Conservation (phyloP, 139 green algal genomes). For the Volvox reticuliferus region DNA sequence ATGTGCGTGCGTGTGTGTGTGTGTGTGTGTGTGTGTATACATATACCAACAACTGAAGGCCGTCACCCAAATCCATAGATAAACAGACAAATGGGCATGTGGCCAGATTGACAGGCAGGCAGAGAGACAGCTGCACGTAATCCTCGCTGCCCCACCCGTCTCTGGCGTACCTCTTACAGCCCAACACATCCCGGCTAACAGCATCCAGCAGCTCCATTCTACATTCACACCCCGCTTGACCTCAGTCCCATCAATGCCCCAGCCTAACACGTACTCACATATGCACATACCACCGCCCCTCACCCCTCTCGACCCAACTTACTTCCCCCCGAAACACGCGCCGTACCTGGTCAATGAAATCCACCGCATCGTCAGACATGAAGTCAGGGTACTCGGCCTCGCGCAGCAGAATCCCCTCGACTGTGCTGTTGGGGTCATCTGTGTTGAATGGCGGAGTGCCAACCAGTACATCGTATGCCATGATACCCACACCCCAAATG, state of each 20-base stretch:
- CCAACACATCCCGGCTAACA: too few relatives aligned
- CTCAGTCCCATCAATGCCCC: not conserved
- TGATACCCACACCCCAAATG: conserved; percentile 61
- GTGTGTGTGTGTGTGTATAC: too few relatives aligned
- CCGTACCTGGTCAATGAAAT: conserved; percentile 56
- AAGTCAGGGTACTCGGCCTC: conserved; percentile 56
- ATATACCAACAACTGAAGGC: too few relatives aligned
- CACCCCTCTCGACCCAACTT: not conserved
- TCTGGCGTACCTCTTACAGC: too few relatives aligned
- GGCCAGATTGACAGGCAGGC: not conserved
- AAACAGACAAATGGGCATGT: too few relatives aligned
- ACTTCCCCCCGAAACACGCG: not conserved
- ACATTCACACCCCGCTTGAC: not conserved
- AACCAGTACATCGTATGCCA: conserved; percentile 72
- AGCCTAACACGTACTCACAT: not conserved
- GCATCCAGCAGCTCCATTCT: not conserved
- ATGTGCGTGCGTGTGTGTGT: too few relatives aligned
- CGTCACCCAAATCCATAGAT: too few relatives aligned
- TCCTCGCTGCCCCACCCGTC: too few relatives aligned
- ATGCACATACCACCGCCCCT: not conserved
- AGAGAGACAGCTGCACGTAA: too few relatives aligned
- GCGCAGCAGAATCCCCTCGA: conserved; percentile 48
- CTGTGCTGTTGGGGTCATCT: conserved; percentile 51
- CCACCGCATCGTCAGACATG: conserved; percentile 43
- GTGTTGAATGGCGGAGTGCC: conserved; percentile 65